A percentile compares a stretch with the other conserved stretches of the same genome.
Conservation (phyloP, 225 moss, liverwort and hornwort species). For the Neckera pumila region DNA sequence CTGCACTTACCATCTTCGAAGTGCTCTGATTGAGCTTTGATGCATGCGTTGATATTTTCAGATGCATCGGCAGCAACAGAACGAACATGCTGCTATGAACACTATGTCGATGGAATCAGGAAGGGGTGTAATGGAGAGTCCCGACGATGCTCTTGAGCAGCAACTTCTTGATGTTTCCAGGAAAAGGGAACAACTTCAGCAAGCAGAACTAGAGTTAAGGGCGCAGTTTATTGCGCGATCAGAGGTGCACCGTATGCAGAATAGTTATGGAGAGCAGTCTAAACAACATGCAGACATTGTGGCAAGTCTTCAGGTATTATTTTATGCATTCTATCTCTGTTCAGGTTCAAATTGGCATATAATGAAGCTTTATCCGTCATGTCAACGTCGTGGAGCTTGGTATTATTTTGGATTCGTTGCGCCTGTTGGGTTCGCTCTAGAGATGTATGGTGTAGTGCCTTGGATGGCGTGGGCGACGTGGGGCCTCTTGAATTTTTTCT, state of each 20-base stretch:
- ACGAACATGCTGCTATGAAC: constrained; percentile 61
- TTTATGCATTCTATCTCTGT: not conserved
- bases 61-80: constrained; percentile 94
- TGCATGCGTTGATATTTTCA: constrained; percentile 21
- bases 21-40: not conserved
- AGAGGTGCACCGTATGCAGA: constrained; percentile 78
- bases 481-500: not conserved
- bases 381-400: not conserved
- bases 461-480: not conserved
- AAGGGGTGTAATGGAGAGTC: constrained; percentile 48
- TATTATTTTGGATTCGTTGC: not conserved
- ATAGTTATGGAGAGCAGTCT: constrained; percentile 63
- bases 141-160: constrained; percentile 72
- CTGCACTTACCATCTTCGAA: not conserved
- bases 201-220: constrained; percentile 75
- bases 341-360: not conserved
- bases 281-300: constrained; percentile 82
- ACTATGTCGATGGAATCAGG: constrained; percentile 58
- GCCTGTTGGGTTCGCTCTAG: not conserved
- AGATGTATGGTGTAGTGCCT: not conserved
- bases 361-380: not conserved
- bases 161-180: constrained; percentile 77
- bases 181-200: constrained; percentile 86
- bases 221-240: constrained; percentile 88
- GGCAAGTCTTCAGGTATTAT: constrained; percentile 66